Conservation (phyloP, 148 eudicot species). For the Fagopyrum tataricum region DNA sequence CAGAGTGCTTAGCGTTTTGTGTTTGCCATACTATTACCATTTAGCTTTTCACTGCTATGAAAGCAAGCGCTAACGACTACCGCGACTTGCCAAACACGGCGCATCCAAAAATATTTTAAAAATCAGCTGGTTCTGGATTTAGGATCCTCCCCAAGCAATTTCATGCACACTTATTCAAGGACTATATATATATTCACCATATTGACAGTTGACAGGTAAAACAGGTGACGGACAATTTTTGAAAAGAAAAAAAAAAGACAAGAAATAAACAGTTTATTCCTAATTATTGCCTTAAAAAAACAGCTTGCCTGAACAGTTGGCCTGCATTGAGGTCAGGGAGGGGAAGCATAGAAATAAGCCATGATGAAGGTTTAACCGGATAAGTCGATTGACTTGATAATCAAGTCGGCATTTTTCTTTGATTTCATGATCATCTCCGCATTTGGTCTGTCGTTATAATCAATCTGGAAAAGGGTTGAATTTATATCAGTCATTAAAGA, state of each 20-base stretch:
- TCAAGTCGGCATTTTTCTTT: constrained; percentile 82
- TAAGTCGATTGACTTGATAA: constrained; percentile 61
- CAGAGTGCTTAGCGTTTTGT: not conserved
- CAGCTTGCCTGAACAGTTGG: not conserved
- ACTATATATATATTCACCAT: not conserved
- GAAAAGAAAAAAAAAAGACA: too few species aligned
- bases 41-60: too few species aligned
- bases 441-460: constrained; percentile 87
- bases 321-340: not conserved
- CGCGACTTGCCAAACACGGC: too few species aligned
- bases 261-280: not conserved
- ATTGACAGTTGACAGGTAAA: not conserved
- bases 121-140: not conserved
- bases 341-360: too few species aligned
- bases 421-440: constrained; percentile 86
- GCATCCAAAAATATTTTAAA: not conserved
- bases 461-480: constrained; percentile 44
- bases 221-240: not conserved
- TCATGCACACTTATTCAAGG: not conserved
- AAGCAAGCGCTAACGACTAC: too few species aligned
- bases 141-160: not conserved
- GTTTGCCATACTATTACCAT: too few species aligned
- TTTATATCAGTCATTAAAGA: not conserved
- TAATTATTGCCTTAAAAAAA: not conserved
- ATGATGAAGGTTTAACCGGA: constrained; percentile 17